Percentiles rank a stretch among this genome's conserved stretches.
phyloP scores from a whole-genome alignment of 768 basidiomycete species.

The Trametes gibbosa region DNA sequence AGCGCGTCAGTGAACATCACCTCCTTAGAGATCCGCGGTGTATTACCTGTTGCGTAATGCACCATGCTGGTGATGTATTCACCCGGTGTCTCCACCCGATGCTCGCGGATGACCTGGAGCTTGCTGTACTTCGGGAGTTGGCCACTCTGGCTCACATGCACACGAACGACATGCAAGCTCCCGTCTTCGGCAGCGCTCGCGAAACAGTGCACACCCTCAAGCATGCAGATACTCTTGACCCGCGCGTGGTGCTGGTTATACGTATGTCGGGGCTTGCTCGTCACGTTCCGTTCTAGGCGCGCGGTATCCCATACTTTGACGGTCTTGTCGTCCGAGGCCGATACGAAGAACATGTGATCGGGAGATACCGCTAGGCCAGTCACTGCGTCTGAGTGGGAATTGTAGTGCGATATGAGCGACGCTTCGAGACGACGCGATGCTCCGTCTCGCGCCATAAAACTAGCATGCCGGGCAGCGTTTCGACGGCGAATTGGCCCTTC shows the following conservation, averaged over 20 bases:
- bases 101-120: conserved; percentile 77
- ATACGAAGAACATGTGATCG: conserved; percentile 93
- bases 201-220: conserved; percentile 88
- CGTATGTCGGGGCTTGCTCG: conserved; percentile 60
- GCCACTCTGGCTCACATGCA: conserved; percentile 66
- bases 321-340: conserved; percentile 91
- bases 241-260: conserved; percentile 67
- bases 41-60: conserved; percentile 72
- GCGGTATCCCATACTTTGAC: conserved; percentile 93
- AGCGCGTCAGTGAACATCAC: background rate
- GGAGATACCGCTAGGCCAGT: conserved; percentile 85
- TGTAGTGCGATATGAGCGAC: conserved; percentile 78
- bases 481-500: conserved; percentile 79
- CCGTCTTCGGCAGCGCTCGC: conserved; percentile 85
- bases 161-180: conserved; percentile 79
- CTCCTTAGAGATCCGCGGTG: background rate
- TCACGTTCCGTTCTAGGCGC: conserved; percentile 90
- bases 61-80: conserved; percentile 84
- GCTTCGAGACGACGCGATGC: conserved; percentile 64
- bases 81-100: conserved; percentile 65
- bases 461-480: conserved; percentile 61
- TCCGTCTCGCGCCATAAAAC: conserved; percentile 65
- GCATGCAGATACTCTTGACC: conserved; percentile 67
- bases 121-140: conserved; percentile 82
- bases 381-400: conserved; percentile 77